Conservation (phyloP, 1,284 basidiomycete species). For the Serendipita sp. region DNA sequence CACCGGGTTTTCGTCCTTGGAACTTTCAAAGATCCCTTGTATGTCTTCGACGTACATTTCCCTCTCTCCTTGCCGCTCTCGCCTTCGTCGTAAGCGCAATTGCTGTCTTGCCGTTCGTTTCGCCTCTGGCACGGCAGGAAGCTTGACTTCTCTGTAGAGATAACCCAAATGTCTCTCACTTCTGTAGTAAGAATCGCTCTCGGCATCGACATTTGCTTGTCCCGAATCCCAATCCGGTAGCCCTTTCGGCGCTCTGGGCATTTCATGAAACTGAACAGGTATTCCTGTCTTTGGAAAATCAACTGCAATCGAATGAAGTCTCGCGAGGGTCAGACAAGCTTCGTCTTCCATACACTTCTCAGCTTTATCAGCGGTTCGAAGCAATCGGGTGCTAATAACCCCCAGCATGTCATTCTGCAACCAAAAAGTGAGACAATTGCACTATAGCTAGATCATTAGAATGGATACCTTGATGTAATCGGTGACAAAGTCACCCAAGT, state of each 20-base stretch:
- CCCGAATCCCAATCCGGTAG: conserved; percentile 36
- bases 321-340: conserved; percentile 46
- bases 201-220: conserved; percentile 41
- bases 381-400: conserved; percentile 45
- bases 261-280: conserved; percentile 40
- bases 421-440: too few species aligned
- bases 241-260: conserved; percentile 31
- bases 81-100: not conserved
- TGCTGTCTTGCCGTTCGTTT: not conserved
- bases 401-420: conserved; percentile 25
- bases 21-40: not conserved
- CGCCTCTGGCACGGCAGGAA: conserved; percentile 22
- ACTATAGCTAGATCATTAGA: not conserved
- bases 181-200: conserved; percentile 29
- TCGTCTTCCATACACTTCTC: conserved; percentile 36
- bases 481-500: conserved; percentile 59
- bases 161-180: conserved; percentile 41
- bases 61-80: not conserved
- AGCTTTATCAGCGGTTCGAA: conserved; percentile 54
- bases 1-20: not conserved
- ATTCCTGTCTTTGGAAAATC: conserved; percentile 57
- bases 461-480: conserved; percentile 38
- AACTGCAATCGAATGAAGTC: conserved; percentile 44
- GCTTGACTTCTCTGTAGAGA: conserved; percentile 40
- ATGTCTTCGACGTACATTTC: not conserved